Evolutionary conservation across 345 rosid genomes (phyloP), one percentile per base, ranked within the genome.

Genomic region (Garcia nutans): DNA sequence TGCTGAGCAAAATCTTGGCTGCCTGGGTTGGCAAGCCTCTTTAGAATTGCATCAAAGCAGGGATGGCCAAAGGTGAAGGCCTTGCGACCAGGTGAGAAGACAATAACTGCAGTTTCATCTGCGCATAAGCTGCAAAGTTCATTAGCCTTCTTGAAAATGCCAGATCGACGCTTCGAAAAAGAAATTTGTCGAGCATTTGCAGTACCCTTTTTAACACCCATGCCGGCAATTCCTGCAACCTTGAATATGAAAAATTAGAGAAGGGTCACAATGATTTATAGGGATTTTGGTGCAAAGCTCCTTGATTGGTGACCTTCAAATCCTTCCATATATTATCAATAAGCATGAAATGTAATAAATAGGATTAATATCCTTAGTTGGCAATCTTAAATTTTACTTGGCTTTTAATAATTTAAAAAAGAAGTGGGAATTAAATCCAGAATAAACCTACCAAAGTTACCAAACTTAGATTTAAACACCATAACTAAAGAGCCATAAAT

Each of bases 221-320:
- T 70, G 15, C 22, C 37, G 2, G 31, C 16, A 22, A 50, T 41
- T 28, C 65, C 26, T 69, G 52, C 66, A 71, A 74, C 37, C 54
- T 6, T 41, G 28, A 52, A 45, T 19, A 44, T 65, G 67, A 74
- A 55, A 55, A 70, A 41, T 47, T 17, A 24, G 65, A 60, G 65
- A 56, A 74, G 59, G 8, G 66, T 31, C 37, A 20, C 55, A 22
- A 23, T 44, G 24, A 77, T 74, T 79, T 83, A 83, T 79, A 83
- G 77, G 71, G 17, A 33, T 72, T 73, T 42, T 33, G n/a, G 41
- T 41, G 77, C 65, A 55, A 17, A 17, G 17, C n/a, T 60, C 45
- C 9, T 49, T 6, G 64, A 68, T 60, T 82, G 77, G 72, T 62
- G 63, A 44, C 28, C 16, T 20, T 64, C 45, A 62, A 64, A 58